Evolutionary conservation across 2,329 filamentous ascomycete species (phyloP).

Genomic region (Fusarium sp.): DNA sequence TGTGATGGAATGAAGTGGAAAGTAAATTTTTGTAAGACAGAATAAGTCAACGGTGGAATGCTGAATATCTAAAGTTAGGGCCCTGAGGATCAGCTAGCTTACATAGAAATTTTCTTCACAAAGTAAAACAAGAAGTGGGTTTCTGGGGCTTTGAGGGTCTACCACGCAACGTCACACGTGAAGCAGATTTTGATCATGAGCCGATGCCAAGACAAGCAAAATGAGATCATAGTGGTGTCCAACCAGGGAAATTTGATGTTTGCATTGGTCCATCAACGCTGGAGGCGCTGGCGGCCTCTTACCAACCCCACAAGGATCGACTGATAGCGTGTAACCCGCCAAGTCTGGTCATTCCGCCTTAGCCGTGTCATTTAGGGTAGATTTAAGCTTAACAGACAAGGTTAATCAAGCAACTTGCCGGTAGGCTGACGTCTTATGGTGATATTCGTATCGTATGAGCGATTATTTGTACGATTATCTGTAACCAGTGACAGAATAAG

Average conservation of each 20-base stretch:
- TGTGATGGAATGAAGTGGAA: background rate
- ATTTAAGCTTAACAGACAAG: conserved; percentile 36
- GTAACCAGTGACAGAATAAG: too few relatives aligned
- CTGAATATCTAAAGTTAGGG: background rate
- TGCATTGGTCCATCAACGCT: conserved; percentile 10
- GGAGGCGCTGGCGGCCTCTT: conserved; percentile 34
- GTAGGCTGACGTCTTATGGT: background rate
- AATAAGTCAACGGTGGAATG: background rate
- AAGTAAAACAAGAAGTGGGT: conserved; percentile 18
- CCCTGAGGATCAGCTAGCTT: conserved; percentile 19
- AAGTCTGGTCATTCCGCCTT: conserved; percentile 33
- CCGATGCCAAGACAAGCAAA: conserved; percentile 36
- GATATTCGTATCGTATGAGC: conserved; percentile 6
- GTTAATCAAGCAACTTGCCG: conserved; percentile 9
- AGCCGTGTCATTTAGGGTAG: conserved; percentile 8
- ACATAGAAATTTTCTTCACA: conserved; percentile 5
- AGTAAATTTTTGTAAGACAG: background rate
- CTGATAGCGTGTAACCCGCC: conserved; percentile 9
- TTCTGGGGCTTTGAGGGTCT: conserved; percentile 6
- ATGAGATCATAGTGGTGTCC: conserved; percentile 31
- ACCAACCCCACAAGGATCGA: conserved; percentile 21
- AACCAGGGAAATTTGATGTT: background rate
- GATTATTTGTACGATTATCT: too few relatives aligned
- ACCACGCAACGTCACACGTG: conserved; percentile 45
- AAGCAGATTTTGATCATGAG: conserved; percentile 35